Evolutionary conservation across 2,329 filamentous ascomycete genomes (phyloP), one percentile per base, ranked within the genome.

Genomic region (Calonectria pseudoreteaudii): DNA sequence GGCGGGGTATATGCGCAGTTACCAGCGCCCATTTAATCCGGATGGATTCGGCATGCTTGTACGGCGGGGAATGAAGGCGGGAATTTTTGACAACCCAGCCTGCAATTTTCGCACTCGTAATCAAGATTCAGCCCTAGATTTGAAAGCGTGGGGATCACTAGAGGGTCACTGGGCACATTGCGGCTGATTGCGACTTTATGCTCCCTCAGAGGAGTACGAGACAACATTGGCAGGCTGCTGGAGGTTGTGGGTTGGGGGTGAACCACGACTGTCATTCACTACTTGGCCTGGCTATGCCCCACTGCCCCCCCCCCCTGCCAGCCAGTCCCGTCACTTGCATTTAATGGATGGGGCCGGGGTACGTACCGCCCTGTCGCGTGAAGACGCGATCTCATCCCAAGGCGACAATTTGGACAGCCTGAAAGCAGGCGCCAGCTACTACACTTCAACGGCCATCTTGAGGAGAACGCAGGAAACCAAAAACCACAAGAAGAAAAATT

Each of bases 341-440:
- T 68, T 68, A 68, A 64, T 68, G 65, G 70, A 72, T 9, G 7
- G 36, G 4, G 44, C n/a, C 20, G 26, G 52, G 70, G 66, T 72
- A 72, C 70, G 70, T 72, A 72, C 65, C 70, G 11, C 28, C 41
- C 38, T 41, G 65, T 60, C 70, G 64, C 64, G 70, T 68, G 41
- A 52, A 53, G 64, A 68, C 70, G 70, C 70, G 70, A 64, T 58
- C 50, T 16, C 23, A 20, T 31, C 26, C 38, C 30, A 31, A 20
- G 20, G 41, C 58, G 28, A 56, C 47, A 44, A 52, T 41, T 70
- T 36, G 58, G 31, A 36, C 52, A 41, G 68, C 49, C 62, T 18
- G 28, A n/a, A n/a, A 38, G 44, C 47, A 18, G 47, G 36, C 38
- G 38, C 28, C 20, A 36, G 10, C 41, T 23, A 56, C 20, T 20